Conservation (phyloP, 345 rosid species). For the Eucalyptus erythrocorys region DNA sequence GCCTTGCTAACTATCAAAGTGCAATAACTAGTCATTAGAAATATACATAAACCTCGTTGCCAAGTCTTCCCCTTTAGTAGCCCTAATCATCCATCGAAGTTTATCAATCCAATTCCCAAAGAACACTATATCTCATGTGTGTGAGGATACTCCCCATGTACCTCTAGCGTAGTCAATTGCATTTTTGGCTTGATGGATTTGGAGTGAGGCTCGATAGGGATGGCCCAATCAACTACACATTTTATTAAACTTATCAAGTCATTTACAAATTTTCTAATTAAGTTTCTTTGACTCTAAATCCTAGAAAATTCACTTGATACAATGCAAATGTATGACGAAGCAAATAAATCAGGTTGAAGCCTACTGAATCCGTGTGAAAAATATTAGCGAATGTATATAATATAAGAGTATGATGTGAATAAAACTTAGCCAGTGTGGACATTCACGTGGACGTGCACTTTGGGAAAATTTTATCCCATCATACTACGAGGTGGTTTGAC, state of each 20-base stretch:
- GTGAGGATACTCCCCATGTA: no score
- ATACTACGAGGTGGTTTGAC: fast-evolving
- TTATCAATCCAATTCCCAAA: no score
- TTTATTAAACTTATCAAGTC: not conserved
- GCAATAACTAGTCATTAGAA: no score
- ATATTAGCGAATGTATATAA: no score
- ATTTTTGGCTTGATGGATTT: not conserved
- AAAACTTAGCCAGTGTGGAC: not conserved
- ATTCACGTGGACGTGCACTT: not conserved
- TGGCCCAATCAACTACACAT: fast-evolving
- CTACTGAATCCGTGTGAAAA: no score
- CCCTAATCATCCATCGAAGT: not conserved
- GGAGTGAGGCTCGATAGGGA: fast-evolving
- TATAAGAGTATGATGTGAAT: not conserved
- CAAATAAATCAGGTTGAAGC: not conserved
- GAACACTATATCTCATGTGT: no score
- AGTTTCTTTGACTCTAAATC: not conserved
- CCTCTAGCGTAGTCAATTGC: no score
- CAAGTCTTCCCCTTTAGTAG: not conserved
- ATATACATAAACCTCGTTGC: not conserved
- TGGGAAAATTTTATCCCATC: not conserved
- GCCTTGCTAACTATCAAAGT: no score
- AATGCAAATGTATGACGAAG: fast-evolving
- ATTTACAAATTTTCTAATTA: not conserved
- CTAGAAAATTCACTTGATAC: fast-evolving